Evolutionary conservation across 805 yeast genomes (phyloP), one percentile per base, ranked within the genome.

Genomic region (Wickerhamomyces alni): DNA sequence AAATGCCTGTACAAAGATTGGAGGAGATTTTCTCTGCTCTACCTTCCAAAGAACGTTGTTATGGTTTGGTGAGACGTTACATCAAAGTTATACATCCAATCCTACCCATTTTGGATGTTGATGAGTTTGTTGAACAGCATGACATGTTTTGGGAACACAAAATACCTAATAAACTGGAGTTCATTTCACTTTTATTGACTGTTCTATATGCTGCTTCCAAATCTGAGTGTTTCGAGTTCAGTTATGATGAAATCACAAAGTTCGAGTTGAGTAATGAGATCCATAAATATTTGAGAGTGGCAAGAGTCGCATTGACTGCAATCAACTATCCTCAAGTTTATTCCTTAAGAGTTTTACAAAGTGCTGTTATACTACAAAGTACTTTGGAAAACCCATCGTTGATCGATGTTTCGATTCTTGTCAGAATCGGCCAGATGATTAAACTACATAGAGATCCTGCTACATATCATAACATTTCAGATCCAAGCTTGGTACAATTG

Each of bases 371-470:
- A 36, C 66, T 67, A 37, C 79, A 67, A 51, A 74, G 73, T 24
- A 72, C 74, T 10, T 65, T 74, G 22, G 82, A 76, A 31, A 76
- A 73, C 46, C 82, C 73, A 27, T 74, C 75, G 30, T 67, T 74
- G 21, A 70, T 72, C 66, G 79, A 67, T 39, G 70, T 75, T 66
- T 72, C 80, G 1, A 70, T 69, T 22, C 67, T 77, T 33, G 74
- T 76, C 3, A 54, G 82, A 33, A 72, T 74, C 43, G 79, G 81
- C 1, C 79, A 77, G 47, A 62, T 72, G 33, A 59, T 75, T 25
- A 75, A 75, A 38, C 54, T 79, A 27, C 77, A 79, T 47, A 70
- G 78, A 51, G 85, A 79, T 50, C 84, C 84, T 4, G 63, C 72
- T n/a, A 58, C 67, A 1, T 68, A 72, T 33, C 72, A 77, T 42